Evolutionary conservation across 2,329 filamentous ascomycete genomes (phyloP).

Genomic region (Colletotrichum agaves): DNA sequence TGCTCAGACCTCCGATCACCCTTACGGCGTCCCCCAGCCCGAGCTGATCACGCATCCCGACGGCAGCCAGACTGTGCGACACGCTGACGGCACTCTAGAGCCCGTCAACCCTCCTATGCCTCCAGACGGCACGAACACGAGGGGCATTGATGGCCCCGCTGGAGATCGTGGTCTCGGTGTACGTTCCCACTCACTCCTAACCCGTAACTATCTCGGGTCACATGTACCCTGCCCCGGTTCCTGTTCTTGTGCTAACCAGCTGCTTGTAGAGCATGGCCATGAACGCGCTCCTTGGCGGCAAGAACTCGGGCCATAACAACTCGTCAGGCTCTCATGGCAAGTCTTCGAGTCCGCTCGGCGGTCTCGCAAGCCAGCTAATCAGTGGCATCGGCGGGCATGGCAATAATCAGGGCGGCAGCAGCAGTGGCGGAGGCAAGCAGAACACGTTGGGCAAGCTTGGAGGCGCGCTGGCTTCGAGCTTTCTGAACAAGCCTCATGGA

Average conservation of each 20-base stretch:
- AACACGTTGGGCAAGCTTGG: constrained; percentile 64
- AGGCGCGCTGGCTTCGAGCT: constrained; percentile 65
- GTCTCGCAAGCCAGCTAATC: constrained; percentile 60
- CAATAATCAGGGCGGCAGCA: constrained; percentile 41
- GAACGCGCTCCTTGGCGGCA: constrained; percentile 65
- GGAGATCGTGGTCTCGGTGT: constrained; percentile 74
- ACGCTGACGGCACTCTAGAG: constrained; percentile 70
- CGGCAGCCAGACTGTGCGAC: constrained; percentile 69
- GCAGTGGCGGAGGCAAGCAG: constrained; percentile 46
- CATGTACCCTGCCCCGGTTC: background rate
- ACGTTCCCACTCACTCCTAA: constrained; percentile 49
- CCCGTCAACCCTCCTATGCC: constrained; percentile 64
- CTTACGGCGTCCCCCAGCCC: constrained; percentile 67
- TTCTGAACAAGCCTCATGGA: constrained; percentile 56
- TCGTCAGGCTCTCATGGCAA: constrained; percentile 45
- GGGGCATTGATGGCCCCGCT: constrained; percentile 61
- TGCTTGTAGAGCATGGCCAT: constrained; percentile 65
- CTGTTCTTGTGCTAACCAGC: constrained; percentile 13
- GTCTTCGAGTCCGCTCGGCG: constrained; percentile 55
- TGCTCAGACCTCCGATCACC: constrained; percentile 65
- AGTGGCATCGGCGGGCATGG: constrained; percentile 48
- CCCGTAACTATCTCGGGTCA: no score
- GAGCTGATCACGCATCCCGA: constrained; percentile 72
- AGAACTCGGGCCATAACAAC: constrained; percentile 52
- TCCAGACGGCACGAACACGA: constrained; percentile 57